Evolutionary conservation across 495 filamentous ascomycete species (phyloP).

Genomic region (Hyaloscypha variabilis): DNA sequence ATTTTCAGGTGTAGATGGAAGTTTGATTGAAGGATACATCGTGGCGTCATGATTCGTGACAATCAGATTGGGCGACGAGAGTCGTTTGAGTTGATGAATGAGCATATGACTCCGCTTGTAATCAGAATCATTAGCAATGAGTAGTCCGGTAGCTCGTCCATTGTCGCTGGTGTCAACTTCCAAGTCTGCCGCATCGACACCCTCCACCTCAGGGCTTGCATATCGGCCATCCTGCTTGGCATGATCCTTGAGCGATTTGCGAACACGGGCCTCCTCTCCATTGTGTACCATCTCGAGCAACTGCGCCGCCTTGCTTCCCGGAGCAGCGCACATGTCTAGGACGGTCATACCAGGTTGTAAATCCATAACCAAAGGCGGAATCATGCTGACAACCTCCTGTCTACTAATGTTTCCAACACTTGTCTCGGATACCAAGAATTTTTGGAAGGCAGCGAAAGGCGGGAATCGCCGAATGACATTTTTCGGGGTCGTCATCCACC

Average conservation of each 20-base stretch:
- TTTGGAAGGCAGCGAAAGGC: constrained; percentile 93
- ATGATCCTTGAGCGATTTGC: constrained; percentile 57
- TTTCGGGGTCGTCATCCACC: constrained; percentile 96
- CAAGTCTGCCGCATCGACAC: constrained; percentile 48
- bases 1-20: constrained; percentile 60
- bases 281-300: constrained; percentile 90
- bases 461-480: constrained; percentile 87
- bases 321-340: constrained; percentile 93
- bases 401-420: constrained; percentile 95
- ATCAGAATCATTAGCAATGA: constrained; percentile 95
- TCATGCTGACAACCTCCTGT: constrained; percentile 98
- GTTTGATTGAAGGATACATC: constrained; percentile 86
- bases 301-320: constrained; percentile 95
- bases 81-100: constrained; percentile 93
- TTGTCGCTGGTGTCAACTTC: constrained; percentile 68
- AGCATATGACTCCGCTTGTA: constrained; percentile 96
- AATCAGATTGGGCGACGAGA: constrained; percentile 94
- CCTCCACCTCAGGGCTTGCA: constrained; percentile 50
- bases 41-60: constrained; percentile 98
- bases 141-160: constrained; percentile 83
- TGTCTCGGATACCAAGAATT: constrained; percentile 97
- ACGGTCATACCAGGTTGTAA: constrained; percentile 87
- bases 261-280: constrained; percentile 84
- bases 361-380: constrained; percentile 93
- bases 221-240: constrained; percentile 53